Conservation (phyloP, 257 asterid species). For the Avicennia marina region DNA sequence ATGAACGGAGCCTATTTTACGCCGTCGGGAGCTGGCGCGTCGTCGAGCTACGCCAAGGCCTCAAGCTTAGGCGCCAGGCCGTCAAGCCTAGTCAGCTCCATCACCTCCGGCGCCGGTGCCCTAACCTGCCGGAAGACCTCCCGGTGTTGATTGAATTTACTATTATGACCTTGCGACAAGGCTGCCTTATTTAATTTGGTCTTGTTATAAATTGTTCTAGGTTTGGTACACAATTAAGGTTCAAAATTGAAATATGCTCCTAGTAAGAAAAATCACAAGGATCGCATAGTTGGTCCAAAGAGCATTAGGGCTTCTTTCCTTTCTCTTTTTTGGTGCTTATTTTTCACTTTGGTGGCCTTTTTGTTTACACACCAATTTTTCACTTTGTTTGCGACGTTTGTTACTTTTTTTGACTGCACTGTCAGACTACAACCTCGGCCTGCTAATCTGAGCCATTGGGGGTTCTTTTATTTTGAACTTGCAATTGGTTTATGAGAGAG, state of each 20-base stretch:
- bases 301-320: constrained; percentile 21
- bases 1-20: constrained; percentile 73
- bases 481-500: constrained; percentile 35
- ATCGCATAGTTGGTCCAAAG: constrained; percentile 26
- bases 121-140: constrained; percentile 38
- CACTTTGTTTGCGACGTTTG: background rate
- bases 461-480: constrained; percentile 19
- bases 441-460: constrained; percentile 37
- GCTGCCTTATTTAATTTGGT: constrained; percentile 19
- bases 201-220: constrained; percentile 19
- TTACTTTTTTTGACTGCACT: constrained; percentile 27
- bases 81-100: constrained; percentile 33
- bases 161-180: constrained; percentile 10
- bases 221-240: constrained; percentile 4
- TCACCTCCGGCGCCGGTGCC: constrained; percentile 43
- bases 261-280: constrained; percentile 17
- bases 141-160: constrained; percentile 28
- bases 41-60: constrained; percentile 53
- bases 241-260: constrained; percentile 21
- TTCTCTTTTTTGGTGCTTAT: background rate
- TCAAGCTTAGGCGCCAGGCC: constrained; percentile 56
- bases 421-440: constrained; percentile 65
- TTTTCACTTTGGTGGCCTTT: constrained; percentile 9
- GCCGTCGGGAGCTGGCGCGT: constrained; percentile 53
- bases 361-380: constrained; percentile 20